phyloP scores from a whole-genome alignment of 352 stramenopile genomes.

The Globisporangium camurandrum region DNA sequence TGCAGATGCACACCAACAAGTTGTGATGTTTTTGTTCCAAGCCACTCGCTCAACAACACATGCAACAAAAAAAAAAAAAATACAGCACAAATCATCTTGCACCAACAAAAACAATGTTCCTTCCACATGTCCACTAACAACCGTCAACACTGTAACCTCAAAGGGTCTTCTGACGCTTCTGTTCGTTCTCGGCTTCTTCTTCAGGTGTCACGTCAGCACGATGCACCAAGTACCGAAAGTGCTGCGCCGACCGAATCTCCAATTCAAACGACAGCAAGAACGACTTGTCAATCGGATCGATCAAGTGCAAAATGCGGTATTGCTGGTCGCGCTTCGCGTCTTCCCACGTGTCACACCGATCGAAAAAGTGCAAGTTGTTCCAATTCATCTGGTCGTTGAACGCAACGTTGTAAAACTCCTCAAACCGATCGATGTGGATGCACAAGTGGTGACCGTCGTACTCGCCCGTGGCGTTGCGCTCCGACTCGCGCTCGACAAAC shows the following conservation, averaged over 20 bases:
- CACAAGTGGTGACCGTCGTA: slow-evolving; percentile 74
- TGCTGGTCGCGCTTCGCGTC: slow-evolving; percentile 61
- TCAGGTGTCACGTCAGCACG: slow-evolving; percentile 41
- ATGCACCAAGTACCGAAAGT: slow-evolving; percentile 65
- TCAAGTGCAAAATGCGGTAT: slow-evolving; percentile 61
- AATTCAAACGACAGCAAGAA: slow-evolving; percentile 64
- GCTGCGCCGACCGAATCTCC: slow-evolving; percentile 60
- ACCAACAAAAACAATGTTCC: too few species aligned
- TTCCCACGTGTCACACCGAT: slow-evolving; percentile 59
- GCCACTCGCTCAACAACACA: background rate
- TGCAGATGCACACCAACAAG: background rate
- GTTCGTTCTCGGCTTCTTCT: slow-evolving; percentile 42
- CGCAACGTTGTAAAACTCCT: slow-evolving; percentile 52
- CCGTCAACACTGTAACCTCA: slow-evolving; percentile 14
- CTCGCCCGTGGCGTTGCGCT: slow-evolving; percentile 44
- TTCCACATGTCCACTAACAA: background rate
- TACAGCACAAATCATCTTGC: too few species aligned
- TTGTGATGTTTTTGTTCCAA: too few species aligned
- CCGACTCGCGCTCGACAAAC: slow-evolving; percentile 50
- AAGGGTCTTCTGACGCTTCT: slow-evolving; percentile 51
- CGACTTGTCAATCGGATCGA: slow-evolving; percentile 54
- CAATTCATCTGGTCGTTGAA: slow-evolving; percentile 54
- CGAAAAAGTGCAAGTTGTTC: slow-evolving; percentile 70
- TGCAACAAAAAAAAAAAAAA: too few species aligned
- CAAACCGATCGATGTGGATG: slow-evolving; percentile 66